Base-by-base conservation (phyloP, 2,329 filamentous ascomycete genomes). In the Cladosporium sp. region DNA sequence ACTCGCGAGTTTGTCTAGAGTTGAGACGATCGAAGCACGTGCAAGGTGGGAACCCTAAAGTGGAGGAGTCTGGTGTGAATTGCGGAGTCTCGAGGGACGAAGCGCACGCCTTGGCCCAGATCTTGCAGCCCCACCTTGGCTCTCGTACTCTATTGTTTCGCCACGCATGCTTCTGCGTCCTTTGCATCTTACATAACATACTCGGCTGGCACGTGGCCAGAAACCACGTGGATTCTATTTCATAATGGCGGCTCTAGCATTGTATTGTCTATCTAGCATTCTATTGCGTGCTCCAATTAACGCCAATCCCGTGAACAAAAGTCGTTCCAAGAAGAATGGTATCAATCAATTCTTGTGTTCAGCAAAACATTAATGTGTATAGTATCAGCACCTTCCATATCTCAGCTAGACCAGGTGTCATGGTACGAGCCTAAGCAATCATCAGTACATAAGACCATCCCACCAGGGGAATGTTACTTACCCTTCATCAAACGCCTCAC, bases 401-500 rank as follows among this genome's bases (percentile, higher is more conserved):
- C 19, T 58, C 49, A 52, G 50, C 30, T n/a, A 28, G 45, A 51
- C 80, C 81, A 83, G 64, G 82, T 80, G 61, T 77, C 81, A 63
- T 83, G 80, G 68, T 81, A 78, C 51, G 74, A 47, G 17, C 43
- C 43, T 47, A 47, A 15, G 30, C 14, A 28, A 30, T 47, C 25
- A 22, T 47, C 25, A 47, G 22, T 30, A 30, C n/a, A n/a, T 28
- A 14, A 30, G 22, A 30, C n/a, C n/a, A n/a, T 20, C 2, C 43
- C 3, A 19, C 17, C 28, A 15, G 11, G 11, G 12, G 4, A 14
- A 30, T 22, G 30, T 30, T 14, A 47, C 25, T 17, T 37, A 55
- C 81, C 80, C 63, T 79, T 83, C 47, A 68, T 67, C 7, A 77
- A 72, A 34, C 74, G 72, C 3, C 76, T 76, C 1, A 78, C 74